A percentile compares a stretch with the other conserved stretches of the same genome.
Evolutionary conservation across 305 asterid species (phyloP).

Genomic region (Plantago coronopus): DNA sequence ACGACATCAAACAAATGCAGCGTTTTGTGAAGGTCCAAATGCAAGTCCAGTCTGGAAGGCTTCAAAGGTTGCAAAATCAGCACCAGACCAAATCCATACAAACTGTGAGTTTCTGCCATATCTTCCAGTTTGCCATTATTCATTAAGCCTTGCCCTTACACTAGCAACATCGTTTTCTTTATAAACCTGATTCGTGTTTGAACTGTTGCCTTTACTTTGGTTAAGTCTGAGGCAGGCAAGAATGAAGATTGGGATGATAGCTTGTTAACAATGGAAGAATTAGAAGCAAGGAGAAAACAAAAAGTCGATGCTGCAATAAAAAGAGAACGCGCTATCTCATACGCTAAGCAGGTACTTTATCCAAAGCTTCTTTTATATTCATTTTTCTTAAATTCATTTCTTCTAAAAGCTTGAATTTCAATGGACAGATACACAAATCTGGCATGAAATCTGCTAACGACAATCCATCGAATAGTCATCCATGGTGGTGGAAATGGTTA

Average conservation of each 20-base stretch:
- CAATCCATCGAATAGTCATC: slow-evolving; percentile 54
- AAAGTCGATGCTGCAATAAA: slow-evolving; percentile 92
- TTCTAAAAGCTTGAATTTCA: neutral
- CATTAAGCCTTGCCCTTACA: neutral
- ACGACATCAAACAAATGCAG: slow-evolving; percentile 95
- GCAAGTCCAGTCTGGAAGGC: slow-evolving; percentile 81
- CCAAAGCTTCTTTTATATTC: too few relatives aligned
- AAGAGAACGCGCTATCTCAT: slow-evolving; percentile 92
- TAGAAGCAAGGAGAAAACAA: slow-evolving; percentile 53
- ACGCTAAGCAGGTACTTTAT: slow-evolving; percentile 70
- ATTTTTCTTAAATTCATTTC: neutral
- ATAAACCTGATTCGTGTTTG: neutral
- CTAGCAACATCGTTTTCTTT: too few relatives aligned
- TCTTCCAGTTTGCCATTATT: neutral
- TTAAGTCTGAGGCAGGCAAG: slow-evolving; percentile 60
- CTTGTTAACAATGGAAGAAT: slow-evolving; percentile 68
- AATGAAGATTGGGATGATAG: slow-evolving; percentile 86
- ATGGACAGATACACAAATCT: slow-evolving; percentile 56
- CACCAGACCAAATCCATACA: slow-evolving; percentile 72
- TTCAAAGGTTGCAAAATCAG: slow-evolving; percentile 74
- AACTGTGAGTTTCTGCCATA: slow-evolving; percentile 34
- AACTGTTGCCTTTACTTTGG: slow-evolving; percentile 4
- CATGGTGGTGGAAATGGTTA: slow-evolving; percentile 99
- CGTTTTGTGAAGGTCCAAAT: slow-evolving; percentile 78
- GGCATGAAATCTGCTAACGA: slow-evolving; percentile 41